These are phyloP conservation scores for Stagonosporopsis vannaccii DNA, from an alignment of 2,329 filamentous ascomycete genomes.

Conservation along the genomic window DNA sequence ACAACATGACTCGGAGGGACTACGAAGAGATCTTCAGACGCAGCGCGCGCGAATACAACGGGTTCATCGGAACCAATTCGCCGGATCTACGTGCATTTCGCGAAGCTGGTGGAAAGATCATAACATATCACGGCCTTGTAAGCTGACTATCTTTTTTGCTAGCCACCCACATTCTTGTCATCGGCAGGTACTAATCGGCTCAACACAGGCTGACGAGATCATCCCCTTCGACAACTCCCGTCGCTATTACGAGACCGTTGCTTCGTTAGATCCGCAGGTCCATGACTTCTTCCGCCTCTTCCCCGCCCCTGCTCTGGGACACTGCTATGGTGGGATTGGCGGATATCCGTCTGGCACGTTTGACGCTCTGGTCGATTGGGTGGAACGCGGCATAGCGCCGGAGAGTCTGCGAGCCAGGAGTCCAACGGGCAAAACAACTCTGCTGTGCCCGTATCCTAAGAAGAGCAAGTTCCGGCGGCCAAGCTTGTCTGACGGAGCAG, in stretches of 20 bases:
- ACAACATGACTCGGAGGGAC: too few relatives aligned
- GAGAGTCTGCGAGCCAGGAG: too few relatives aligned
- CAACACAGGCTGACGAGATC: not conserved
- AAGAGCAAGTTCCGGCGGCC: too few relatives aligned
- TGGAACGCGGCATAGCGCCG: not conserved
- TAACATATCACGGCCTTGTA: conserved; percentile 31
- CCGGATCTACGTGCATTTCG: conserved; percentile 21
- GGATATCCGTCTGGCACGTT: not conserved
- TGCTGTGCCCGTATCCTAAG: too few relatives aligned
- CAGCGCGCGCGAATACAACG: too few relatives aligned
- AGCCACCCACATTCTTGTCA: too few relatives aligned
- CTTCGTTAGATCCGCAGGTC: not conserved
- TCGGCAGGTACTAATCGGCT: too few relatives aligned
- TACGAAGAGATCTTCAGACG: too few relatives aligned
- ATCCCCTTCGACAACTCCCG: not conserved
- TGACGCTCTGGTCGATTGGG: not conserved
- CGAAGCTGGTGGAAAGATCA: conserved; percentile 29
- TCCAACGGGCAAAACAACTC: too few relatives aligned
- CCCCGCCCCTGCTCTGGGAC: not conserved
- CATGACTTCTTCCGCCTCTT: not conserved
- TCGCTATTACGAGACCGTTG: not conserved
- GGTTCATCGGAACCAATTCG: conserved; percentile 14
- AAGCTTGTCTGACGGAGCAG: too few relatives aligned
- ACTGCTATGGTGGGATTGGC: not conserved
- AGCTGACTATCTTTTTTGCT: not conserved